Conservation (phyloP, 73 alveolate genomes). For the Tetrahymena borealis region DNA sequence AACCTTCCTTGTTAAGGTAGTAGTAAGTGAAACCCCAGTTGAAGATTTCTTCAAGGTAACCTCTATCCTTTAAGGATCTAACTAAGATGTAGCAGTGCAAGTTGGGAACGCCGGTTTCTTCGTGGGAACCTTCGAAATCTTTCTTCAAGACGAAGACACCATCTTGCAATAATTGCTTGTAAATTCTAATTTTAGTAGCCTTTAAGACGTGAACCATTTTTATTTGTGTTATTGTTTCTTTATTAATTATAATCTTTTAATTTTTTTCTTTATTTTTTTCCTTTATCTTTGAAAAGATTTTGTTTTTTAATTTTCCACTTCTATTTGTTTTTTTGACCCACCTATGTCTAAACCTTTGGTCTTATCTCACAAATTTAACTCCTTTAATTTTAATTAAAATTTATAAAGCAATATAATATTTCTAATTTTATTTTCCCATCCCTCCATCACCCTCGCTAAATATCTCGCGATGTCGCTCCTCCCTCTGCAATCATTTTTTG, state of each 20-base stretch:
- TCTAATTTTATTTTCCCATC: not conserved
- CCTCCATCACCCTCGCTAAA: not conserved
- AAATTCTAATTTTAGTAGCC: constrained; percentile 75
- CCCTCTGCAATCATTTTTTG: not conserved
- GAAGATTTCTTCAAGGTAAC: constrained; percentile 68
- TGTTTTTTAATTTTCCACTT: not conserved
- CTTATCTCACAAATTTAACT: not conserved
- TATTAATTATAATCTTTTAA: not conserved
- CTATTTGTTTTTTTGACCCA: not conserved
- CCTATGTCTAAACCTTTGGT: constrained; percentile 1
- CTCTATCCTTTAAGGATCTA: constrained; percentile 72
- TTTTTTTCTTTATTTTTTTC: not conserved
- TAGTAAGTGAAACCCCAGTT: constrained; percentile 90
- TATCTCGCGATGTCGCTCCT: not conserved
- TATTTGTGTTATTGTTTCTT: not conserved
- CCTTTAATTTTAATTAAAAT: not conserved
- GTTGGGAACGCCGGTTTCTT: constrained; percentile 72
- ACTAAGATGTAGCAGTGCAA: constrained; percentile 71
- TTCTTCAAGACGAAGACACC: constrained; percentile 86
- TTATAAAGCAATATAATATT: not conserved
- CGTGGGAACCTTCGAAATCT: constrained; percentile 64
- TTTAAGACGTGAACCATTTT: constrained; percentile 85
- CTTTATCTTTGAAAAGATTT: not conserved
- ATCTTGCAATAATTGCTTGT: constrained; percentile 70
- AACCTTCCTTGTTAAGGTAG: constrained; percentile 77